Evolutionary conservation across 2,329 filamentous ascomycete genomes (phyloP), one percentile per base, ranked within the genome.

Genomic region (Triangularia verruculosa): DNA sequence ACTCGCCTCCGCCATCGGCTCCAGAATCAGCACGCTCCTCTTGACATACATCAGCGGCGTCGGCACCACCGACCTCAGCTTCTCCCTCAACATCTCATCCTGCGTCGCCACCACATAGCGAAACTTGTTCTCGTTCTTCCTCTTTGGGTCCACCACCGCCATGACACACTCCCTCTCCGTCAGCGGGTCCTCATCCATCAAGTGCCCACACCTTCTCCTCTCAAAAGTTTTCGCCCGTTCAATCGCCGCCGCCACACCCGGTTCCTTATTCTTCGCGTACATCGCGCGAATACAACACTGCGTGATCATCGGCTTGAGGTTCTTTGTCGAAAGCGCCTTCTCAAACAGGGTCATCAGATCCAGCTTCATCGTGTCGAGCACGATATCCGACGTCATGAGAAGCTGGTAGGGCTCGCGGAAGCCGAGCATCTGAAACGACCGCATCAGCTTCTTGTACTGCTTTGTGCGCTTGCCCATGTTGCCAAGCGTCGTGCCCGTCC

Each of bases 351-450:
- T 32, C 12, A 70, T 32, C 22, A 72, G 54, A 43, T 72, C 70
- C 11, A 72, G 65, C 64, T 86, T 86, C 68, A 89, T 86, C 22
- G 93, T 88, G 74, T 96, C 92, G 72, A 86, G 84, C 59, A 98
- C 85, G 71, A 98, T 91, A 68, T 93, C 87, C 64, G 92, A 91
- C 74, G 97, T 93, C 66, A 97, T 88, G 52, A 97, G 81, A 59
- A 96, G 89, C 79, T 98, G 95, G 79, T 97, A 98, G 11, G 95
- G 93, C 78, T 95, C 91, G 70, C 93, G 91, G 77, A 97, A 97
- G 65, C 90, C 89, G 75, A 70, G 66, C 62, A 66, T 64, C 68
- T 70, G 65, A 47, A 71, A 71, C 15, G 63, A 56, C 7, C 68
- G 89, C 89, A 99, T 96, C 73, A 97, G 87, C 87, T 97, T 97